phyloP scores from a whole-genome alignment of 1,284 basidiomycete species.

The Tremellales sp. region DNA sequence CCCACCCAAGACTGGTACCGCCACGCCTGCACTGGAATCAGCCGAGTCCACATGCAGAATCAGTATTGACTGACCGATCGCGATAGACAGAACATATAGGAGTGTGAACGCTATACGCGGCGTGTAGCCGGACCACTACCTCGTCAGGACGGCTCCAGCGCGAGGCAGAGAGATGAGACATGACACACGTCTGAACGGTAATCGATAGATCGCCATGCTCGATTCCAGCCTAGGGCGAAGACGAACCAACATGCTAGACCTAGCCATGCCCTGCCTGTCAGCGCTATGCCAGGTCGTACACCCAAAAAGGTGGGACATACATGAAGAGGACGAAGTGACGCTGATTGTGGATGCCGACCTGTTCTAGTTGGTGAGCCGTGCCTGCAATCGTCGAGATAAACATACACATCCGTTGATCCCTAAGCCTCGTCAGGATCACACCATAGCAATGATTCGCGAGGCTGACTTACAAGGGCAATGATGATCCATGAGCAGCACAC shows the following conservation, averaged over 20 bases:
- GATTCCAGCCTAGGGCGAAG: conserved; percentile 56
- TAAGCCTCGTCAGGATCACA: no score
- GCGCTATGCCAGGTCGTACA: not conserved
- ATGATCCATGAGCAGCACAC: conserved; percentile 90
- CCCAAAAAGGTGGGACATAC: conserved; percentile 50
- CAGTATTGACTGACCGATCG: conserved; percentile 50
- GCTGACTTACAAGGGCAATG: conserved; percentile 74
- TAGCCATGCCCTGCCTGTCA: conserved; percentile 65
- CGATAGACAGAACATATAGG: conserved; percentile 68
- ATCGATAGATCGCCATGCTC: conserved; percentile 59
- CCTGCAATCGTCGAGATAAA: conserved; percentile 2
- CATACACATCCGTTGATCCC: conserved; percentile 91
- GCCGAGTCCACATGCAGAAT: conserved; percentile 1
- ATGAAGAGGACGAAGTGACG: conserved; percentile 94
- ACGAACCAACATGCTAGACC: conserved; percentile 60
- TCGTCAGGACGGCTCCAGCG: not conserved
- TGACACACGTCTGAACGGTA: conserved; percentile 51
- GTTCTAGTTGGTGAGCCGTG: not conserved
- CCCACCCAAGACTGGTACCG: conserved; percentile 70
- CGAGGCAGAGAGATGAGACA: not conserved
- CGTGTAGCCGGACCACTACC: conserved; percentile 61
- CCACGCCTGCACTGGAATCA: conserved; percentile 56
- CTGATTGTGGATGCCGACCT: conserved; percentile 87
- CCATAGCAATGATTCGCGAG: conserved; percentile 1
- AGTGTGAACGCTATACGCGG: conserved; percentile 70